Evolutionary conservation across 179 eudicot genomes (phyloP).

Genomic region (Pouteria campechiana): DNA sequence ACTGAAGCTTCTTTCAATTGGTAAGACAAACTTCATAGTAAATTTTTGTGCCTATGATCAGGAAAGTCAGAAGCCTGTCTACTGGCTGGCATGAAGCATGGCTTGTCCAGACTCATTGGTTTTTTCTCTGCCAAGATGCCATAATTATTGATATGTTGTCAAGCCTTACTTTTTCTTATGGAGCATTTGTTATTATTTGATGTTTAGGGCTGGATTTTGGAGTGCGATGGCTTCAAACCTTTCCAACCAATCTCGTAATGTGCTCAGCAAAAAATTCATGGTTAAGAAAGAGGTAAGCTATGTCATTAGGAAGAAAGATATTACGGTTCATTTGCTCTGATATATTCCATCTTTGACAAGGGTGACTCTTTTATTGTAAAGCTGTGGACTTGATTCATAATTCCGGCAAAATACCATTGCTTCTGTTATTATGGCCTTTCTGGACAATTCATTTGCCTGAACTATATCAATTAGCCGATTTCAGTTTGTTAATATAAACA

Average conservation of each 20-base stretch:
- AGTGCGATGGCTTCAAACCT: conserved; percentile 94
- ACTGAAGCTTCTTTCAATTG: conserved; percentile 97
- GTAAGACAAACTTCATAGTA: conserved; percentile 27
- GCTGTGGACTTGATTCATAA: not conserved
- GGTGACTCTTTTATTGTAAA: not conserved
- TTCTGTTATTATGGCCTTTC: not conserved
- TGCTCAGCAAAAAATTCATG: conserved; percentile 85
- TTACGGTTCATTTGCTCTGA: not conserved
- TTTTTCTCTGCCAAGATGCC: no score
- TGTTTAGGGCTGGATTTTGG: conserved; percentile 96
- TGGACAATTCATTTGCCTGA: not conserved
- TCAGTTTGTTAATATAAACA: no score
- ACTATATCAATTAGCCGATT: no score
- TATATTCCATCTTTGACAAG: not conserved
- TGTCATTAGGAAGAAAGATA: not conserved
- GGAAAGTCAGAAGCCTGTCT: no score
- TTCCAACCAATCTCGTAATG: conserved; percentile 82
- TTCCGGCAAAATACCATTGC: not conserved
- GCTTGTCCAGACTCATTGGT: no score
- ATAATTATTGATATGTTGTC: no score
- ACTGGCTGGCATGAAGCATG: no score
- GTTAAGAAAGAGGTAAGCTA: conserved; percentile 63
- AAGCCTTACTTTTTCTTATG: not conserved
- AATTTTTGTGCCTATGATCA: no score
- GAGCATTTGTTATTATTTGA: not conserved